Conservation (phyloP, 164 flowering plant genomes). For the Kalanchoe fedtschenkoi region DNA sequence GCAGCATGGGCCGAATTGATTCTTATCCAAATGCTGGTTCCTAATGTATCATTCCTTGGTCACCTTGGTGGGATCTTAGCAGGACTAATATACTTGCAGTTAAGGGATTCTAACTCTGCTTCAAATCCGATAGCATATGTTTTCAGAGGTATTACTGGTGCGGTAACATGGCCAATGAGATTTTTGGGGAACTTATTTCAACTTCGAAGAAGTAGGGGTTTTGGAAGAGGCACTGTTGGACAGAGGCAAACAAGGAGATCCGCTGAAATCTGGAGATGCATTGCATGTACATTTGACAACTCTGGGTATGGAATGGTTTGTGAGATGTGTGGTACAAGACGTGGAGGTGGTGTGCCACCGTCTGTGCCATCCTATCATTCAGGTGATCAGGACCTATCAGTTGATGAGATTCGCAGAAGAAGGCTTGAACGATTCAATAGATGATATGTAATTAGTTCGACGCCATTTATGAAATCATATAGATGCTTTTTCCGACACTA, state of each 20-base stretch:
- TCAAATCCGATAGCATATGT: conserved; percentile 36
- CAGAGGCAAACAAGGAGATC: conserved; percentile 13
- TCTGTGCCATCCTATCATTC: conserved; percentile 10
- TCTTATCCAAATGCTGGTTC: conserved; percentile 83
- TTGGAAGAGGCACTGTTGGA: conserved; percentile 64
- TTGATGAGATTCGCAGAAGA: conserved; percentile 62
- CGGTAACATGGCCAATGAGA: conserved; percentile 51
- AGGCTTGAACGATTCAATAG: conserved; percentile 64
- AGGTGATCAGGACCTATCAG: conserved; percentile 18
- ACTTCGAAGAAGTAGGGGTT: conserved; percentile 15
- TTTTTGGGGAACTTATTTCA: conserved; percentile 17
- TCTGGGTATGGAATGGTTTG: conserved; percentile 34
- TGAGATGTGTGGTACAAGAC: conserved; percentile 77
- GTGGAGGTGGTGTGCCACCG: conserved; percentile 13
- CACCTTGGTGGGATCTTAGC: conserved; percentile 99
- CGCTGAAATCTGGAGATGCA: conserved; percentile 58
- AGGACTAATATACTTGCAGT: conserved; percentile 56
- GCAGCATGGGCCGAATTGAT: conserved; percentile 94
- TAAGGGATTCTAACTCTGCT: conserved; percentile 38
- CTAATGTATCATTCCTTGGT: conserved; percentile 91
- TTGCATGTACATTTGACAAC: conserved; percentile 74
- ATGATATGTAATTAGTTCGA: too few species aligned
- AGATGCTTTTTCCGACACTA: neutral
- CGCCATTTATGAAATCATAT: too few species aligned
- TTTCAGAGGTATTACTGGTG: conserved; percentile 25